Evolutionary conservation across 2,329 filamentous ascomycete genomes (phyloP).

Genomic region (Xylariaceae sp.): DNA sequence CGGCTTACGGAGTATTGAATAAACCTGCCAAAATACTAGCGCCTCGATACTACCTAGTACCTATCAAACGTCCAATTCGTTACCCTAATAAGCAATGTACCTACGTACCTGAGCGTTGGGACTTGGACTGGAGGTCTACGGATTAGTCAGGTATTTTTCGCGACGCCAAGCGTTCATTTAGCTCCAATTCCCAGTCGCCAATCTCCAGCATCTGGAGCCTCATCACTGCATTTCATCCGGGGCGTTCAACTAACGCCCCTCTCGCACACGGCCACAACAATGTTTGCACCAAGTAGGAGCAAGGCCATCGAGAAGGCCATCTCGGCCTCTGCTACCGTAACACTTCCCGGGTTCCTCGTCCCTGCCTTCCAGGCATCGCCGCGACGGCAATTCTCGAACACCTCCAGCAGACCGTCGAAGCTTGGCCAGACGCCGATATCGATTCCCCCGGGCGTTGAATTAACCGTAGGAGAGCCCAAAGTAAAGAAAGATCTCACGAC

Average conservation of each 20-base stretch:
- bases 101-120: too few species aligned
- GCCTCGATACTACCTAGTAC: neutral
- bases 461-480: constrained; percentile 61
- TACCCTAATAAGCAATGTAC: neutral
- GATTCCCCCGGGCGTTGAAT: constrained; percentile 76
- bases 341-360: constrained; percentile 67
- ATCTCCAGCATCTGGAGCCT: neutral
- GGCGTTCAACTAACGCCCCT: constrained; percentile 20
- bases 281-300: constrained; percentile 61
- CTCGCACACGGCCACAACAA: constrained; percentile 33
- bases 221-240: constrained; percentile 5
- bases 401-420: constrained; percentile 65
- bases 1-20: neutral
- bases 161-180: constrained; percentile 22
- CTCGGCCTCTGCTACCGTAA: constrained; percentile 39
- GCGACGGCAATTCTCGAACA: constrained; percentile 64
- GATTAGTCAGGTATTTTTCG: constrained; percentile 13
- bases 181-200: constrained; percentile 7
- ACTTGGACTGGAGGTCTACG: too few species aligned
- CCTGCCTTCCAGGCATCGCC: constrained; percentile 57
- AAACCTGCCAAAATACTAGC: neutral
- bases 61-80: constrained; percentile 18
- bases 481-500: constrained; percentile 51
- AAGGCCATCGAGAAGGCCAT: constrained; percentile 55
- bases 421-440: constrained; percentile 77